phyloP scores from a whole-genome alignment of 148 eudicot species.

The Vaccinium macrocarpon region DNA sequence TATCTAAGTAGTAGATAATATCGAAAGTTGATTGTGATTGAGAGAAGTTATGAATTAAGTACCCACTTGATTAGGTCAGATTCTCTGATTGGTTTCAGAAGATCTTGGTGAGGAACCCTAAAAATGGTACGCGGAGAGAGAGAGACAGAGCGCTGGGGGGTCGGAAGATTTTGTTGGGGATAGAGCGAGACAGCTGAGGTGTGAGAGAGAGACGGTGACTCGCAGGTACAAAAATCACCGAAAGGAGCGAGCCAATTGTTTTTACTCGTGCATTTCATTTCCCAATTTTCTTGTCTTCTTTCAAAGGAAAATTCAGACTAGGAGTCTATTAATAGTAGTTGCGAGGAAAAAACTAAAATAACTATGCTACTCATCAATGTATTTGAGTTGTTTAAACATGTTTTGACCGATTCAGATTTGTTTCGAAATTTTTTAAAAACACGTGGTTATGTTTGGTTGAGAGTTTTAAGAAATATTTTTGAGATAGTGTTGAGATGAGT shows the following conservation, averaged over 20 bases:
- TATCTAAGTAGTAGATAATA: constrained; percentile 17
- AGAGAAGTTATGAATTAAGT: not conserved
- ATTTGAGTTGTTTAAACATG: too few relatives aligned
- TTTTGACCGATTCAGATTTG: too few relatives aligned
- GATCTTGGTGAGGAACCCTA: constrained; percentile 14
- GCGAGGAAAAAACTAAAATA: too few relatives aligned
- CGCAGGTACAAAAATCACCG: constrained; percentile 22
- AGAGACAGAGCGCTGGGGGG: not conserved
- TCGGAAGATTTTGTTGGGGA: not conserved
- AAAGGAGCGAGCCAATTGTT: constrained; percentile 10
- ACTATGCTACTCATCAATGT: too few relatives aligned
- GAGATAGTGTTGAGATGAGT: too few relatives aligned
- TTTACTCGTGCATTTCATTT: constrained; percentile 8
- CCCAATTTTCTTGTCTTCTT: too few relatives aligned
- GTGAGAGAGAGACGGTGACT: constrained; percentile 17
- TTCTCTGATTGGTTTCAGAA: not conserved
- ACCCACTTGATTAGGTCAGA: constrained; percentile 18
- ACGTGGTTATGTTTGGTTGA: too few relatives aligned
- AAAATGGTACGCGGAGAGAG: constrained; percentile 12
- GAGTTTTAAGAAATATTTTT: too few relatives aligned
- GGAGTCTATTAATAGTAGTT: too few relatives aligned
- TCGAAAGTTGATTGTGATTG: not conserved
- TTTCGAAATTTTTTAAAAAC: too few relatives aligned
- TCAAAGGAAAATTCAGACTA: too few relatives aligned
- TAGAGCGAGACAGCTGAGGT: constrained; percentile 17